Base-by-base conservation (phyloP, 306 rosid genomes). In the Cicer chorassanicum region DNA sequence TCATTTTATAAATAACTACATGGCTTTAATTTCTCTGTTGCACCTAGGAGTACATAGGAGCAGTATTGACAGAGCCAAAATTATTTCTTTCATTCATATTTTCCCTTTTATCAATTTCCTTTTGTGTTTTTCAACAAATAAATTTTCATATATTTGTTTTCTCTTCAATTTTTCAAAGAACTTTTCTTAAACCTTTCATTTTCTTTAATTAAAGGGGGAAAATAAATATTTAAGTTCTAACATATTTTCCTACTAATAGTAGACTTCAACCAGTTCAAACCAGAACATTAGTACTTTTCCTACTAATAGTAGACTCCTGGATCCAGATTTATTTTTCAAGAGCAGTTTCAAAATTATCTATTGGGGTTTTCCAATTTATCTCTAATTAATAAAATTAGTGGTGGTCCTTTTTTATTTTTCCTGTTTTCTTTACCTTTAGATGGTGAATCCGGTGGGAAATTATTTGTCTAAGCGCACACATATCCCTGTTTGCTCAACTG, bases 401-500 rank as follows among this genome's bases (percentile, higher is more conserved):
- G 14, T 10, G 15, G 12, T 11, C 15, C 7, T 57, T 24, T 24
- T 21, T 5, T 10, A 5, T 29, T 29, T 29, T 29, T 29, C 7
- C 54, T 16, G 7, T 49, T 13, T 13, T 6, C 16, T 12, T 13
- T n/a, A 16, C 18, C 18, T 6, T 21, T 57, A 59, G 43, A 41
- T 16, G 69, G 49, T 10, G 11, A 16, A 14, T 40, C 69, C 36
- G 9, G 34, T 16, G 69, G 48, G 16, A 64, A 43, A 14, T 24
- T 45, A 13, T 46, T 12, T 21, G 72, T 21, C 57, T 4, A 21
- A 10, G 70, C 9, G 13, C 53, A n/a, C 56, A n/a, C 19, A 4
- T 9, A 14, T 21, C 38, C 40, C 34, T 75, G 19, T 19, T 50
- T 75, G 12, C 44, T 62, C 44, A 75, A 34, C 49, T 42, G n/a